phyloP scores from a whole-genome alignment of 2,329 filamentous ascomycete species.

The Ilyonectria robusta region DNA sequence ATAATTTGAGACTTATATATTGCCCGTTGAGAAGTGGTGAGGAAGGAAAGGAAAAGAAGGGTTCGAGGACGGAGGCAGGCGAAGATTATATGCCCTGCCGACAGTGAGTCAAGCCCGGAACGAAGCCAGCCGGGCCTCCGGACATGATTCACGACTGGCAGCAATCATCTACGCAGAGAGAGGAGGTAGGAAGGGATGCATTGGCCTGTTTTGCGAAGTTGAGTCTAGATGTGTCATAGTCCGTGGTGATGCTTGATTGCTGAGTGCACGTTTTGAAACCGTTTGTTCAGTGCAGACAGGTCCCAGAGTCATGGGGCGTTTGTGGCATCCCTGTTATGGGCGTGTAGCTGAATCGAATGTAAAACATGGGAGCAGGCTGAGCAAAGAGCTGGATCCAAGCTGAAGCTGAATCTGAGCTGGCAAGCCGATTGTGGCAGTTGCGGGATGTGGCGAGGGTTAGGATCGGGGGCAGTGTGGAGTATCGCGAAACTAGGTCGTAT shows the following conservation, averaged over 20 bases:
- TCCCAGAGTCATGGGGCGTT: neutral
- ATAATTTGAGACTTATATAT: no score
- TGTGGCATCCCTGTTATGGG: neutral
- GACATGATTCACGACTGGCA: no score
- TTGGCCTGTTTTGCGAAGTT: constrained; percentile 41
- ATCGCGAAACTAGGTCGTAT: neutral
- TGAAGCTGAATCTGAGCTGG: neutral
- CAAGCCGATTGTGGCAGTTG: neutral
- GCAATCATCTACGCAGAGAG: no score
- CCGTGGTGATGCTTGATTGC: constrained; percentile 20
- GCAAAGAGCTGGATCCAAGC: neutral
- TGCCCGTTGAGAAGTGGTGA: no score
- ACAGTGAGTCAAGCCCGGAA: no score
- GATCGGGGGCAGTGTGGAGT: neutral
- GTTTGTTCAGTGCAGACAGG: neutral
- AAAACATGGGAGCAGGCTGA: neutral
- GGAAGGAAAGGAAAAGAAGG: no score
- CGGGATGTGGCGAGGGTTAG: neutral
- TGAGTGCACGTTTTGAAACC: constrained; percentile 14
- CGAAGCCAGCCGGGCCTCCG: no score
- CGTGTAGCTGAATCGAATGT: neutral
- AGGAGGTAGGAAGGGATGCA: constrained; percentile 20
- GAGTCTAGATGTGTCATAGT: constrained; percentile 35
- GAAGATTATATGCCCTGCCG: no score
- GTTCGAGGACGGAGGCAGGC: no score